Conservation (phyloP, 768 basidiomycete genomes). For the Lactarius pseudohatsudake region DNA sequence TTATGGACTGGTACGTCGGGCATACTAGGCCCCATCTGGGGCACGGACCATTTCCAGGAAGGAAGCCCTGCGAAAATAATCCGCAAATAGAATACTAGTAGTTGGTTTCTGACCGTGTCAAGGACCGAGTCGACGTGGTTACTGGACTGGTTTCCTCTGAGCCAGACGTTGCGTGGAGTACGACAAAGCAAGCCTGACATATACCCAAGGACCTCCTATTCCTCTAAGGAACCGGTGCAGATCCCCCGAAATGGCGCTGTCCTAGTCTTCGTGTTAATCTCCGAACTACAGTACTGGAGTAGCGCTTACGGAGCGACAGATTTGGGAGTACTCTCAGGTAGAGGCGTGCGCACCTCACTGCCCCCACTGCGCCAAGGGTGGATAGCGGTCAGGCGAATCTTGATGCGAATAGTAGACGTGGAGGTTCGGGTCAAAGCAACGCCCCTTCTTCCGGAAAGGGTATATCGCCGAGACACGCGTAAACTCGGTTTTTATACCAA, state of each 20-base stretch:
- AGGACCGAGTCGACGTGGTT: background rate
- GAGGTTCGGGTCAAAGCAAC: no score
- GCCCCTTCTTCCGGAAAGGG: background rate
- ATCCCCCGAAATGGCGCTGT: background rate
- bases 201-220: background rate
- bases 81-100: background rate
- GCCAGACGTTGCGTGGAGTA: background rate
- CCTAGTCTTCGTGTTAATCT: conserved; percentile 4
- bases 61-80: background rate
- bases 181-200: background rate
- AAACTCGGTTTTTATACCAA: background rate
- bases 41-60: no score
- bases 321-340: background rate
- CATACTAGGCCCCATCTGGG: no score
- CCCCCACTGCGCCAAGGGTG: no score
- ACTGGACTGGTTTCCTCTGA: background rate
- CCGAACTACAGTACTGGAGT: background rate
- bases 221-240: background rate
- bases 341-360: no score
- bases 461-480: background rate
- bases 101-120: background rate
- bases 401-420: no score
- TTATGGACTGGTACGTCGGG: no score
- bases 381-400: no score
- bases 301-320: background rate